These are phyloP conservation scores for Claviceps cyperi DNA, from an alignment of 2,329 filamentous ascomycete species.

Conservation along the genomic window DNA sequence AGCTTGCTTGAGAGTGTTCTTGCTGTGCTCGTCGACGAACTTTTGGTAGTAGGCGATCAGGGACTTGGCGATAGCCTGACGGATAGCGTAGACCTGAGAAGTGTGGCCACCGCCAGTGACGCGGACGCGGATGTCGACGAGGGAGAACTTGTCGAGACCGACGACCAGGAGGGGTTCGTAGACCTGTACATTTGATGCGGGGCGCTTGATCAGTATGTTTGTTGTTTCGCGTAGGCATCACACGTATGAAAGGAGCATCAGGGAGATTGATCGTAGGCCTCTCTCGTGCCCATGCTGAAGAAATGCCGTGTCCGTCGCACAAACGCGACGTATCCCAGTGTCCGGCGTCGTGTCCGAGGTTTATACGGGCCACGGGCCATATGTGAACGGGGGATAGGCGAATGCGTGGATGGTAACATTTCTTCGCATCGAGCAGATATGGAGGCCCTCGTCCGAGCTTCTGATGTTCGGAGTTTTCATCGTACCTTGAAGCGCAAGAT, in stretches of 20 bases:
- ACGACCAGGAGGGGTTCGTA: slow-evolving; percentile 98
- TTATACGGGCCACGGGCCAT: neutral
- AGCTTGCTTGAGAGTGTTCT: slow-evolving; percentile 97
- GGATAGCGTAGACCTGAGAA: slow-evolving; percentile 94
- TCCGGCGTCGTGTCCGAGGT: neutral
- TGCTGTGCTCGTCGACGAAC: slow-evolving; percentile 99
- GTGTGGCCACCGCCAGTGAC: slow-evolving; percentile 96
- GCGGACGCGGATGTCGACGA: slow-evolving; percentile 94
- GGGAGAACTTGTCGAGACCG: slow-evolving; percentile 91
- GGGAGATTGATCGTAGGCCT: neutral
- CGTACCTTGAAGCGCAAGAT: slow-evolving; percentile 92
- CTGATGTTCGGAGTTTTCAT: slow-evolving; percentile 4
- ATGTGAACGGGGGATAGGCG: no score
- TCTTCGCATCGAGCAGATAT: neutral
- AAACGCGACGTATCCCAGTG: neutral
- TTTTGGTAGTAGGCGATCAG: slow-evolving; percentile 88
- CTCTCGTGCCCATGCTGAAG: neutral
- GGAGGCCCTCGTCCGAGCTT: neutral
- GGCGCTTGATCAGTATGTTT: neutral
- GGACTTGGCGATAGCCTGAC: slow-evolving; percentile 91
- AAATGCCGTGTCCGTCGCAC: neutral
- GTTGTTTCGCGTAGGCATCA: neutral
- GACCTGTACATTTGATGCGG: slow-evolving; percentile 38
- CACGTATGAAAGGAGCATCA: neutral
- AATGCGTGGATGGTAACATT: neutral